Evolutionary conservation across 495 filamentous ascomycete genomes (phyloP), one percentile per base, ranked within the genome.

Genomic region (Penicillium ucsense): DNA sequence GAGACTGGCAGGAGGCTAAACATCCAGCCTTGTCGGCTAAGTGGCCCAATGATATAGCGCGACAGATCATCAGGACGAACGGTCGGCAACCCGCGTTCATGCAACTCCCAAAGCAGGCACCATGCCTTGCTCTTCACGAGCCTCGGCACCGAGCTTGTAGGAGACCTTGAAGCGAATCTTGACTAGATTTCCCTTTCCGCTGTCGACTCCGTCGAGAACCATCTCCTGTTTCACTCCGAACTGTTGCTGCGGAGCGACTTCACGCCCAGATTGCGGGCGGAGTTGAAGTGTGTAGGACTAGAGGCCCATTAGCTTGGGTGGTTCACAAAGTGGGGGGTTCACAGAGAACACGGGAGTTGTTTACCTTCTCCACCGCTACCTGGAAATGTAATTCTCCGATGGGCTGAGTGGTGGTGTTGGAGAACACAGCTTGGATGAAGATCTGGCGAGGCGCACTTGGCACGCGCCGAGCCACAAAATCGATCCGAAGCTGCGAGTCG

Each of bases 281-380:
- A 95, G 79, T 49, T 86, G 79, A 4, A 96, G 76, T 32, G 82
- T 80, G 56, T 86, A 91, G 33, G 82, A 81, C 91, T 53, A 44
- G 46, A 39, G 29, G 20, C 10, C 32, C 37, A 12, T 46, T 45
- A 55, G 40, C 38, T 42, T 7, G 12, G 3, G 2, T 30, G 9
- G 10, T 41, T 1, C 6, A 30, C 39, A 31, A 30, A 6, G 0
- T 12, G 10, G 6, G 28, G 9, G 12, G 10, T 4, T 33, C 38
- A 48, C 4, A 42, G 30, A 41, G 30, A 42, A 10, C 45, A 35
- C 8, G 41, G 29, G 1, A 36, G 28, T 35, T 36, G 12, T 69
- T 55, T 70, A 94, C 92, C 79, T 89, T 96, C 34, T 90, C 90
- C 6, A 95, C 91, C 3, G 92, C 92, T 45, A 91, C 75, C 63